Base-by-base conservation (phyloP, 352 stramenopile genomes). In the Globisporangium barbulae region DNA sequence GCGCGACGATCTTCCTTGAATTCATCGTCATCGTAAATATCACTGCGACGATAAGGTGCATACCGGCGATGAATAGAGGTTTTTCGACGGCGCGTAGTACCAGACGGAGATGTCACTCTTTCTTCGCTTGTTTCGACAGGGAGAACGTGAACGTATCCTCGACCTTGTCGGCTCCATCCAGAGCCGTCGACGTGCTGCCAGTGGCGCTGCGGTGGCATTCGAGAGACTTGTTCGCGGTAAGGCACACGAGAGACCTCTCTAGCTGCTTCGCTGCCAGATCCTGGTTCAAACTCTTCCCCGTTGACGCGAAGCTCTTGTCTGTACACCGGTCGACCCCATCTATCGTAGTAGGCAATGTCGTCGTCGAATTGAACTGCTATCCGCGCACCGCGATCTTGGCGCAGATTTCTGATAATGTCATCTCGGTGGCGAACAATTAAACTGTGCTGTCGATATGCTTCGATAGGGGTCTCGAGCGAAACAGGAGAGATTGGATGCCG, bases 291-390 rank as follows among this genome's bases (percentile, higher is more conserved):
- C 21, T 55, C 53, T 17, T 53, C 45, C 12, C 5, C 30, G 15
- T 61, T 28, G 15, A 42, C 22, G 10, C 42, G 37, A 0, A 42
- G 31, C 30, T 59, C 55, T 56, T 64, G 55, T 39, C 55, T 50
- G 31, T 44, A 64, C 42, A 69, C 48, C 6, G 63, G 56, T 8
- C 63, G 55, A 3, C 63, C 63, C 54, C 55, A 69, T 49, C 58
- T 49, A 31, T 69, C 63, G 22, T 60, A 59, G 30, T 64, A 64
- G 15, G 35, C 56, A 21, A 63, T 53, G 42, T 64, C 48, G 7
- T 61, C 48, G 19, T 56, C 47, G 10, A 63, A 59, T 30, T 61
- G 30, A n/a, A 53, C 13, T 3, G 48, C 21, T 28, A 53, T 30
- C 30, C 52, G 49, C 17, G 41, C 41, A 9, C 30, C 30, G 35